phyloP scores from a whole-genome alignment of 495 filamentous ascomycete genomes.

The Durotheca rogersii region DNA sequence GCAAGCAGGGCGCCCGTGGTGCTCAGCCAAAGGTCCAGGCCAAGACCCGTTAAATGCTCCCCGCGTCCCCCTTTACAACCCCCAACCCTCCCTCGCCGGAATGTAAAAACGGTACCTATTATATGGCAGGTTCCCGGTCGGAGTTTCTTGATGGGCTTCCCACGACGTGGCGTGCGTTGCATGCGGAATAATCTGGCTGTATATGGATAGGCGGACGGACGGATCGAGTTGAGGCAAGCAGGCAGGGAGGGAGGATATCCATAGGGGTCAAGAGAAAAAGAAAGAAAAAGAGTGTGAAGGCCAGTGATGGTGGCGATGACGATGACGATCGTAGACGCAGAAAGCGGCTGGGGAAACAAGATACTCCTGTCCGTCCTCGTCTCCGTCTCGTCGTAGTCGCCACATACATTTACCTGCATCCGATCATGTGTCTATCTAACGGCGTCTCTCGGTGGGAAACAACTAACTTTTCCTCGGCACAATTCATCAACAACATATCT shows the following conservation, averaged over 20 bases:
- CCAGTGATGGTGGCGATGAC: slow-evolving; percentile 22
- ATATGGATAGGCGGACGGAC: too few relatives aligned
- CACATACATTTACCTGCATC: slow-evolving; percentile 7
- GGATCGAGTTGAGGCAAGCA: too few relatives aligned
- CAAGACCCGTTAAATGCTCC: slow-evolving; percentile 73
- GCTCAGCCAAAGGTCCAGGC: slow-evolving; percentile 80
- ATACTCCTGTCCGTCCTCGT: too few relatives aligned
- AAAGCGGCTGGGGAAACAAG: too few relatives aligned
- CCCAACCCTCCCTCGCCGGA: too few relatives aligned
- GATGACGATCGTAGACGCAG: too few relatives aligned
- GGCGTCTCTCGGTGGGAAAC: slow-evolving; percentile 39
- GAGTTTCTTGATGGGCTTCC: not conserved
- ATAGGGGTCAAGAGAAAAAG: slow-evolving; percentile 10
- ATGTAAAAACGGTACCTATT: not conserved
- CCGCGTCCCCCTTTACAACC: not conserved
- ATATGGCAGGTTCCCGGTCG: slow-evolving; percentile 2
- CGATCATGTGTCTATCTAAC: slow-evolving; percentile 32
- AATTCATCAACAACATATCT: too few relatives aligned
- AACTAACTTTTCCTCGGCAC: slow-evolving; percentile 28
- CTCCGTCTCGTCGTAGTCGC: too few relatives aligned
- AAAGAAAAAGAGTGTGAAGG: slow-evolving; percentile 18
- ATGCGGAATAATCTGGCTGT: too few relatives aligned
- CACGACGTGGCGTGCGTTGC: not conserved
- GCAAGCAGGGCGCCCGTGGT: slow-evolving; percentile 97
- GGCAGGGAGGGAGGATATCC: too few relatives aligned